Percentiles rank a stretch among this genome's conserved stretches.
These are phyloP conservation scores for Mycena polygramma DNA, from an alignment of 768 basidiomycete genomes.

Conservation along the genomic window DNA sequence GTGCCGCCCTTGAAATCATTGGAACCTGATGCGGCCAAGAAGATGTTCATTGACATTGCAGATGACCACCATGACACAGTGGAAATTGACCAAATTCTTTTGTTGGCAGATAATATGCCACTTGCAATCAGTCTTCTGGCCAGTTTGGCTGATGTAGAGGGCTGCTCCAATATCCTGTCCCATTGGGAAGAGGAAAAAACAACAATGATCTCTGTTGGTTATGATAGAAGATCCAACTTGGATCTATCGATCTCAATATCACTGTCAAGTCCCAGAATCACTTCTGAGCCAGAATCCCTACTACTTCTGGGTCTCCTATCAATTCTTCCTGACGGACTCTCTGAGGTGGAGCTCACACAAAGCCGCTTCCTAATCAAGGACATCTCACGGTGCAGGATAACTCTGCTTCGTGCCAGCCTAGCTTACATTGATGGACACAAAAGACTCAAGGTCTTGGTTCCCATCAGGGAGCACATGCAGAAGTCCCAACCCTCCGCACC, in stretches of 20 bases:
- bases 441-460: neutral
- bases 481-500: neutral
- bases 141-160: neutral
- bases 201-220: neutral
- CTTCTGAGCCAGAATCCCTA: neutral
- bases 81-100: neutral
- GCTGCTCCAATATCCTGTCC: neutral
- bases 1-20: neutral
- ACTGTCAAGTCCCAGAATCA: neutral
- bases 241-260: neutral
- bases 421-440: neutral
- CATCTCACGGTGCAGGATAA: neutral
- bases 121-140: neutral
- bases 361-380: neutral
- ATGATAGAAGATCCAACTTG: neutral
- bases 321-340: slow-evolving; percentile 1
- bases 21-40: neutral
- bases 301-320: neutral
- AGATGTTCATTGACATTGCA: neutral
- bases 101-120: neutral
- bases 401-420: neutral
- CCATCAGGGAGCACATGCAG: neutral
- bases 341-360: neutral
- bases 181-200: neutral
- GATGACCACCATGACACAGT: neutral